Base-by-base conservation (phyloP, 768 basidiomycete species). In the Mycena vitilis region DNA sequence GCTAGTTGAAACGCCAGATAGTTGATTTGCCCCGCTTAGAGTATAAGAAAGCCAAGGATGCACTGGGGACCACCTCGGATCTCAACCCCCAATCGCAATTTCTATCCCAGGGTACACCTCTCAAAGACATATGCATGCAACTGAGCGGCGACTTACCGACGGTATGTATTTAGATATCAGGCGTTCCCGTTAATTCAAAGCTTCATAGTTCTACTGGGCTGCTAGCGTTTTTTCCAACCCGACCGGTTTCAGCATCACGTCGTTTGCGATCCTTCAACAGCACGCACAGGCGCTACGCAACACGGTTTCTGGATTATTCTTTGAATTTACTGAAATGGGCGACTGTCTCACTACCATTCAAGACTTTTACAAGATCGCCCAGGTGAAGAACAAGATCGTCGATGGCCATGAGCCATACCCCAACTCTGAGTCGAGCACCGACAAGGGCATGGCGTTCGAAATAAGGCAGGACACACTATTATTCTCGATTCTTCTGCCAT, bases 241-340 rank as follows among this genome's bases (percentile, higher is more conserved):
- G 22, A 70, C 73, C 4, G 70, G 61, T 15, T 23, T 78, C 18
- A 75, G 78, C 16, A 57, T 79, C 22, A 61, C 74, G 9, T 75
- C 78, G 44, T 69, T 79, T 4, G 79, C 78, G 34, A 60, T 78
- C 25, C 69, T 79, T 0, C 68, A 75, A 59, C 74, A 78, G 57
- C 68, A 74, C 1, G 63, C 76, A 2, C 22, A 48, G 8, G 72
- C 67, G 9, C 57, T 79, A 47, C 68, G 71, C 5, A 37, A 37
- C n/a, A 77, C 78, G 1, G 42, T 63, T 11, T 9, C 9, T 8
- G 36, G 16, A 30, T 15, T 73, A 18, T 45, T 56, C 16, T 25
- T 9, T 4, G 45, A 63, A 18, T 49, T 47, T 15, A 16, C 57
- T 20, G 34, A 34, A 15, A 16, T 53, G 25, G 18, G 30, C 3